A percentile compares a stretch with the other conserved stretches of the same genome.
Evolutionary conservation across 257 asterid genomes (phyloP).

Genomic region (Jacaranda mimosifolia): DNA sequence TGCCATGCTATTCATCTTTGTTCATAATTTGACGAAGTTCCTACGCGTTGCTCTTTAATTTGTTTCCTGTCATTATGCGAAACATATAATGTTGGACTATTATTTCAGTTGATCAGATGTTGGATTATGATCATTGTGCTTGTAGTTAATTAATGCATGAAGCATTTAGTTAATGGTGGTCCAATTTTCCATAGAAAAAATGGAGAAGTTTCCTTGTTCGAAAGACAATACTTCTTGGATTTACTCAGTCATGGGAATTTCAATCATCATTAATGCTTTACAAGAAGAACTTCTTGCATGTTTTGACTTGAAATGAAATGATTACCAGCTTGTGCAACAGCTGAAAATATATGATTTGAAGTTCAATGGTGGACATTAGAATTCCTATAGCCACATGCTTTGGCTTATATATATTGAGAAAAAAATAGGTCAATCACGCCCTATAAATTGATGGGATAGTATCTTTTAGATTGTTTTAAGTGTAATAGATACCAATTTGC

Average conservation of each 20-base stretch:
- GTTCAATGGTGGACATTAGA: neutral
- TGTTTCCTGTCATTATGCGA: neutral
- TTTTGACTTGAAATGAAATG: neutral
- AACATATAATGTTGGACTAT: neutral
- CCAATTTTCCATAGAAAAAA: neutral
- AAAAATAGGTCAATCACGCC: slow-evolving; percentile 5
- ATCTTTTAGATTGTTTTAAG: neutral
- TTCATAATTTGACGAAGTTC: neutral
- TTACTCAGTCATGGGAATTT: neutral
- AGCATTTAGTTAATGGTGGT: neutral
- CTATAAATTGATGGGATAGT: slow-evolving; percentile 5
- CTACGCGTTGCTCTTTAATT: neutral
- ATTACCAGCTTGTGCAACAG: neutral
- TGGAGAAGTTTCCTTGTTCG: neutral
- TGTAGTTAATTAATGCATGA: neutral
- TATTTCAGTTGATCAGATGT: neutral
- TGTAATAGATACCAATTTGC: neutral
- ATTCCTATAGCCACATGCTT: neutral
- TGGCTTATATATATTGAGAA: neutral
- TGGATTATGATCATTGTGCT: neutral
- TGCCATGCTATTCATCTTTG: no score
- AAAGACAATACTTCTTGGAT: neutral
- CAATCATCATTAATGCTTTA: neutral
- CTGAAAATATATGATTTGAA: slow-evolving; percentile 10
- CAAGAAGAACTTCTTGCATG: slow-evolving; percentile 12